phyloP scores from a whole-genome alignment of 2,329 filamentous ascomycete species.

The Leptographium lundbergii region DNA sequence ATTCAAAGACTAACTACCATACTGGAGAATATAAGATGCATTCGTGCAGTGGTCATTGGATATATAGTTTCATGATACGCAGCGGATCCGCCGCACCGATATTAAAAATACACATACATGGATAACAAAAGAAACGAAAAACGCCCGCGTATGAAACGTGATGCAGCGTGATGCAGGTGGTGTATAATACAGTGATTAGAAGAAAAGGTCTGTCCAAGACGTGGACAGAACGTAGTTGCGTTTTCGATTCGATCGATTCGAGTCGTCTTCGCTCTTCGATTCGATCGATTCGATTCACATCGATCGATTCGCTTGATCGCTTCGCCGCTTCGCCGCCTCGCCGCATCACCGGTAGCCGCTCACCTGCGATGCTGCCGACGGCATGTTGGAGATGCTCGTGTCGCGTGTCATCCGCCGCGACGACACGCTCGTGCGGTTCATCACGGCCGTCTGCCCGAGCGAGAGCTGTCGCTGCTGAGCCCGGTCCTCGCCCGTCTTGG shows the following conservation, averaged over 20 bases:
- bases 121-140: not conserved
- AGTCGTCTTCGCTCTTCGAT: too few relatives aligned
- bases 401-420: constrained; percentile 25
- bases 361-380: constrained; percentile 25
- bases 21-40: not conserved
- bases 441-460: constrained; percentile 26
- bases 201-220: not conserved
- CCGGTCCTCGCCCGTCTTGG: constrained; percentile 27
- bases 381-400: constrained; percentile 26
- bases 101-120: not conserved
- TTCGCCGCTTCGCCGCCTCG: too few relatives aligned
- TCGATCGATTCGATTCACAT: too few relatives aligned
- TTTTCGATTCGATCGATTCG: too few relatives aligned
- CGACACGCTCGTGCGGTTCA: constrained; percentile 33
- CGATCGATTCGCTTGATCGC: too few relatives aligned
- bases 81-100: not conserved
- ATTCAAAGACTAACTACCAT: not conserved
- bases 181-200: not conserved
- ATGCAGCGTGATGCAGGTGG: not conserved
- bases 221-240: not conserved
- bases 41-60: constrained; percentile 1
- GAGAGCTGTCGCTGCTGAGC: constrained; percentile 28
- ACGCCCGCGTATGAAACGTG: constrained; percentile 5
- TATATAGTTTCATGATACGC: constrained; percentile 1
- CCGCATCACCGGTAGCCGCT: constrained; percentile 33